Percentiles rank a stretch among this genome's conserved stretches.
Evolutionary conservation across 2,329 filamentous ascomycete species (phyloP).

Genomic region (Aspergillus versicolor): DNA sequence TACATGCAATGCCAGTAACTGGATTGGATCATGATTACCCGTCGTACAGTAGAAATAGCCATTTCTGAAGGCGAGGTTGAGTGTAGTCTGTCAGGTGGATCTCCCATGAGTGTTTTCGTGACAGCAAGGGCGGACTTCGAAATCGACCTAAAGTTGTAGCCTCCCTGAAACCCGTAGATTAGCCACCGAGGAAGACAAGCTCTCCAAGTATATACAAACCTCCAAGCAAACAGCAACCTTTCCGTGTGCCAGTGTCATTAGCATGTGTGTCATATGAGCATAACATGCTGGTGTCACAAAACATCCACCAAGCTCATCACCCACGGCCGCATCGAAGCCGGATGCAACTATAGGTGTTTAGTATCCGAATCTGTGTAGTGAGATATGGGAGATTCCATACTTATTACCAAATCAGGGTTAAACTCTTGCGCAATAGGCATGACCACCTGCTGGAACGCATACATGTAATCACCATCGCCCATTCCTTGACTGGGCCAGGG

Average conservation of each 20-base stretch:
- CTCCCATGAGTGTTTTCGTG: slow-evolving; percentile 89
- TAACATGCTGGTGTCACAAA: slow-evolving; percentile 90
- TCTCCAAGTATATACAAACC: slow-evolving; percentile 28
- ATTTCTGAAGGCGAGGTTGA: slow-evolving; percentile 48
- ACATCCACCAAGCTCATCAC: slow-evolving; percentile 89
- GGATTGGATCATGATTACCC: slow-evolving; percentile 60
- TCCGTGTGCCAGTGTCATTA: slow-evolving; percentile 89
- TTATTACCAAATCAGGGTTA: slow-evolving; percentile 85
- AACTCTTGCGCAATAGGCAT: slow-evolving; percentile 97
- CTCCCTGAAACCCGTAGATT: slow-evolving; percentile 54
- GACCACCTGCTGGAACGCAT: slow-evolving; percentile 90
- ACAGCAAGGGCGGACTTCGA: slow-evolving; percentile 90
- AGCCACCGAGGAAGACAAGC: background rate
- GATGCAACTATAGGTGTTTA: slow-evolving; percentile 65
- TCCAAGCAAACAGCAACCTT: slow-evolving; percentile 92
- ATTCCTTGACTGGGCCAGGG: slow-evolving; percentile 71
- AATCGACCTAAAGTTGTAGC: slow-evolving; percentile 91
- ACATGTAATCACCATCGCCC: slow-evolving; percentile 96
- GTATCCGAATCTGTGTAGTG: background rate
- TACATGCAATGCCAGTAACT: slow-evolving; percentile 86
- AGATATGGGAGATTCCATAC: slow-evolving; percentile 32
- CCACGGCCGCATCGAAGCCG: slow-evolving; percentile 92
- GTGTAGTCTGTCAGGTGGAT: slow-evolving; percentile 69
- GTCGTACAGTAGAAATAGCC: slow-evolving; percentile 57
- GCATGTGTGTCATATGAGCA: slow-evolving; percentile 98